Evolutionary conservation across 495 filamentous ascomycete species (phyloP).

Genomic region (Lineolata rhizophorae): DNA sequence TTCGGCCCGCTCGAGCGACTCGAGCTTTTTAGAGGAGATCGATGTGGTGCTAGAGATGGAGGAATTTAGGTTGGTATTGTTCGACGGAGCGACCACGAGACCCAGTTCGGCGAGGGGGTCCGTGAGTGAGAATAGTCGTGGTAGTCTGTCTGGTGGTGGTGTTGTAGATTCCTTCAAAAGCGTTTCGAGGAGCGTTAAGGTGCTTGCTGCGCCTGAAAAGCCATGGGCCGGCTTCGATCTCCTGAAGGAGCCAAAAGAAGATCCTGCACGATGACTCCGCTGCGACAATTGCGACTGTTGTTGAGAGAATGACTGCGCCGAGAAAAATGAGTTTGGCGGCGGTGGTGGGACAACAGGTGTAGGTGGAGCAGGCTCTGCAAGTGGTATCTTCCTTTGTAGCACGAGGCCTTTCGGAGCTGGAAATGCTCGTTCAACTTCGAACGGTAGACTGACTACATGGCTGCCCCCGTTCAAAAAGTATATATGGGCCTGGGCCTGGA

Average conservation of each 20-base stretch:
- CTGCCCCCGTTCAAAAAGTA: conserved; percentile 76
- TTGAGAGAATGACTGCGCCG: conserved; percentile 23
- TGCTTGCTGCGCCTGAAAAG: too few relatives aligned
- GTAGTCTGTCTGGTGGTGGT: conserved; percentile 30
- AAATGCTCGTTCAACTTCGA: conserved; percentile 76
- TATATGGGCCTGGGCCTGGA: conserved; percentile 83
- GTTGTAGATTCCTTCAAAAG: too few relatives aligned
- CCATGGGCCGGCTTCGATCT: too few relatives aligned
- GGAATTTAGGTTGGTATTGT: conserved; percentile 4
- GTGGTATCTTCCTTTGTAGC: conserved; percentile 48
- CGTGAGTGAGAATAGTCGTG: conserved; percentile 63
- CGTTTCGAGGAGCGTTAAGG: too few relatives aligned
- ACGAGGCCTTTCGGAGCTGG: conserved; percentile 63
- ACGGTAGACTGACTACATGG: conserved; percentile 82
- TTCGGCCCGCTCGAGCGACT: conserved; percentile 42
- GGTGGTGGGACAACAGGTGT: conserved; percentile 19
- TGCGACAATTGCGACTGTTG: too few relatives aligned
- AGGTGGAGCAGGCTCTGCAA: conserved; percentile 13
- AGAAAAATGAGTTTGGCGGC: conserved; percentile 66
- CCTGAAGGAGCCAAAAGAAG: too few relatives aligned
- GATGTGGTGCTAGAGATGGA: conserved; percentile 7
- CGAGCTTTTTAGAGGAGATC: conserved; percentile 16
- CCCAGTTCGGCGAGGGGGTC: conserved; percentile 79
- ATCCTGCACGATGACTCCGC: too few relatives aligned
- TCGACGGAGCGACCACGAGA: conserved; percentile 34